These are phyloP conservation scores for Nidula niveotomentosa DNA, from an alignment of 1,284 basidiomycete genomes.

Conservation along the genomic window DNA sequence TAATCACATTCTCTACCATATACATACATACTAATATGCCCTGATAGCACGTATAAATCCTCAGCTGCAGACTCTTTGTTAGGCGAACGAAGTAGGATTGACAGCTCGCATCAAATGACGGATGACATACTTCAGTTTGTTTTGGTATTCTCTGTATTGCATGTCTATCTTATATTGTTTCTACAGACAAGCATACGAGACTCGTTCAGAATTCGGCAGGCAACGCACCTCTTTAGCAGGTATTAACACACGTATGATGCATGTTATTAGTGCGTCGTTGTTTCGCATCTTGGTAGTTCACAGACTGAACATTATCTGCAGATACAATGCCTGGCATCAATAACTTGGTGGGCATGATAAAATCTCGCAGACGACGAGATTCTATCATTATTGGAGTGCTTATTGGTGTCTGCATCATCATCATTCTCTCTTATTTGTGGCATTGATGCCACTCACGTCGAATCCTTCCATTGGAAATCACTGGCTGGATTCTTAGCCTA, in stretches of 20 bases:
- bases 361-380: constrained; percentile 86
- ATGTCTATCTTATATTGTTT: no score
- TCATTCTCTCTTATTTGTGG: constrained; percentile 80
- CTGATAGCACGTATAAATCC: constrained; percentile 80
- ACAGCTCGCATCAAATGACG: constrained; percentile 93
- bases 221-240: constrained; percentile 77
- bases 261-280: constrained; percentile 70
- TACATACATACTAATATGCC: background rate
- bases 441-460: constrained; percentile 26
- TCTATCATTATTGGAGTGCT: constrained; percentile 87
- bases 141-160: no score
- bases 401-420: constrained; percentile 81
- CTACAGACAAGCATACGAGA: constrained; percentile 93
- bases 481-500: no score
- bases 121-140: constrained; percentile 88
- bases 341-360: constrained; percentile 90
- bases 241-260: constrained; percentile 83
- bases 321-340: constrained; percentile 94
- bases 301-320: constrained; percentile 21
- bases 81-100: constrained; percentile 86
- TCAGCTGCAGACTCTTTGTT: constrained; percentile 86
- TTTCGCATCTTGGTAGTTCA: background rate
- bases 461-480: background rate
- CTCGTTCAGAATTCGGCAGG: constrained; percentile 89
- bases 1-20: constrained; percentile 9